Evolutionary conservation across 177 flowering plant genomes (phyloP), one percentile per base, ranked within the genome.

Genomic region (Vitis hybrid): DNA sequence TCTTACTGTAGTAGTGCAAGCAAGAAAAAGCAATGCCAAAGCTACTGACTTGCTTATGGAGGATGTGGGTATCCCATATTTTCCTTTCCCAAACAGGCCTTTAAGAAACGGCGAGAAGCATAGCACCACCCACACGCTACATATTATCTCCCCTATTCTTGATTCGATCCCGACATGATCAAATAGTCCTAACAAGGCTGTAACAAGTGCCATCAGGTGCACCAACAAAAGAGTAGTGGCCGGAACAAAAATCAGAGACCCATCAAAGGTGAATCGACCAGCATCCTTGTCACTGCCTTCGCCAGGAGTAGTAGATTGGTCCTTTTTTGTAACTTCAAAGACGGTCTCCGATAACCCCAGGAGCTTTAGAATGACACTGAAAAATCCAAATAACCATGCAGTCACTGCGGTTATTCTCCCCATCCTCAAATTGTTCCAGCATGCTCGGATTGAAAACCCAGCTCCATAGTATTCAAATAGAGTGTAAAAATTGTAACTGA

Each of bases 391-490:
- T 4, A 83, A 39, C 78, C 80, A 75, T 18, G 87, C 74, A 13
- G 76, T 77, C 3, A 63, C 32, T 1, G 81, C 17, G 14, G 1
- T 64, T 18, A 88, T 78, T 75, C 81, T 77, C 5, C 1, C 13
- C 83, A 86, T 82, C 63, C 80, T 74, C 15, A 76, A 76, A 68
- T 72, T 72, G 61, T 81, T 83, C 88, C 87, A 89, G 90, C 91
- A 89, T 10, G 68, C 51, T 0, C 74, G 67, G 9, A 76, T 17
- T 0, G 90, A 72, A 2, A 23, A 23, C 23, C 23, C 23, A 23
- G 23, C 23, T 23, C 23, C 23, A 23, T 23, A 23, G 23, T 23
- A 23, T 23, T 23, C 23, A 23, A 23, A 23, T 23, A 23, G 23
- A 23, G 23, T 23, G 23, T 23, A 23, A 23, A 23, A 23, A 23